A percentile compares a stretch with the other conserved stretches of the same genome.
phyloP scores from a whole-genome alignment of 305 asterid species.

The Fraxinus xanthoxyloides region DNA sequence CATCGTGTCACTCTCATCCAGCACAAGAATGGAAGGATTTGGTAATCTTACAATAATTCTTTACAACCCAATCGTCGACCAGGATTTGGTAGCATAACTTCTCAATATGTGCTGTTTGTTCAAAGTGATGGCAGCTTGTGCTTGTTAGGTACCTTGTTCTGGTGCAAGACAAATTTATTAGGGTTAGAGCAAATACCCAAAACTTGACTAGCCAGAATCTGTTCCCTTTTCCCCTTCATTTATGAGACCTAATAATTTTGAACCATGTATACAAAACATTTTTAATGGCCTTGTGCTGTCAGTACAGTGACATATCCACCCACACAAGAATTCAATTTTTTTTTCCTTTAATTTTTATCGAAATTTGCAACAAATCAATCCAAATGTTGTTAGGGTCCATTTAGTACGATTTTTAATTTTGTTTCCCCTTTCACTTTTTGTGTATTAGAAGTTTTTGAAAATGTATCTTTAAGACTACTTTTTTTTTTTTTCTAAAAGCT shows the following conservation, averaged over 20 bases:
- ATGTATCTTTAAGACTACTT: background rate
- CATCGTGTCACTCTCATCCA: background rate
- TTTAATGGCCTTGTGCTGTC: background rate
- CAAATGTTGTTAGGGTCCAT: background rate
- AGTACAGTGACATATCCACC: background rate
- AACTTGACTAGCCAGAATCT: background rate
- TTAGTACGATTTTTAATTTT: background rate
- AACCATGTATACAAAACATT: background rate
- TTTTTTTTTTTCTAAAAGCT: background rate
- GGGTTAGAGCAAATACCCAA: background rate
- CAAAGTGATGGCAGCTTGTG: background rate
- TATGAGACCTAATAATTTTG: background rate
- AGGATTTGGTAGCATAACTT: background rate
- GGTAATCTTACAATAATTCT: background rate
- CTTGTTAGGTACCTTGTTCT: background rate
- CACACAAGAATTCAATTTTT: background rate
- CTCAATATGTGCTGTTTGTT: background rate
- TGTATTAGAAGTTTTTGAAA: background rate
- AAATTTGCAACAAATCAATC: background rate
- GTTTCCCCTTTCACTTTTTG: background rate
- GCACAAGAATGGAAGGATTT: background rate
- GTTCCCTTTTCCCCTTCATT: background rate
- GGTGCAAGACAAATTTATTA: background rate
- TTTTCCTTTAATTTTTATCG: background rate
- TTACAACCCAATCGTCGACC: background rate